Conservation (phyloP, 2,329 filamentous ascomycete species). For the Metarhizium guizhouense region DNA sequence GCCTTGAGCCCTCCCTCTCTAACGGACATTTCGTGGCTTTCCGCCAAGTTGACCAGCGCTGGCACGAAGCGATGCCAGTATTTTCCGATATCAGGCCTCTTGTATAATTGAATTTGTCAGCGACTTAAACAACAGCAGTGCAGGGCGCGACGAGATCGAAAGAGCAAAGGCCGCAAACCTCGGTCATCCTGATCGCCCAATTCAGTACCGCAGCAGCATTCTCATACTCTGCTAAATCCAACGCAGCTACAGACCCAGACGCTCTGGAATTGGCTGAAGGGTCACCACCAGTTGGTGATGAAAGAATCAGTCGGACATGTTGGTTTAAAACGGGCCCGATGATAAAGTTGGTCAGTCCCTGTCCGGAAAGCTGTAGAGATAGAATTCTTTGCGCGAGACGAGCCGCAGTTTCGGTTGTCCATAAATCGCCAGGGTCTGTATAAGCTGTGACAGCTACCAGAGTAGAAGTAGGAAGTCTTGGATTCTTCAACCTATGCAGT, state of each 20-base stretch:
- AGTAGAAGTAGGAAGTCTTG: constrained; percentile 8
- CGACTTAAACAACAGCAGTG: not conserved
- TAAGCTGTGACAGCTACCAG: constrained; percentile 24
- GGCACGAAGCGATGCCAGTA: constrained; percentile 64
- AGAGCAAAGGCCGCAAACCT: constrained; percentile 2
- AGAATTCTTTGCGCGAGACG: constrained; percentile 24
- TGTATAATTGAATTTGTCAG: not conserved
- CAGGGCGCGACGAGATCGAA: not conserved
- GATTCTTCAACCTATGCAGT: constrained; percentile 2
- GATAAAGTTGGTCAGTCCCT: constrained; percentile 29
- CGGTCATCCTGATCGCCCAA: constrained; percentile 6
- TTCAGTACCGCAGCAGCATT: constrained; percentile 1
- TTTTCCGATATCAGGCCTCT: constrained; percentile 10
- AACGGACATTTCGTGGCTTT: constrained; percentile 47
- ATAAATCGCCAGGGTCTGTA: constrained; percentile 23
- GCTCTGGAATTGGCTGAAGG: not conserved
- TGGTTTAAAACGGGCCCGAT: constrained; percentile 48
- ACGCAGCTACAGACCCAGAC: not conserved
- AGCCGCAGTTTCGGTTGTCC: constrained; percentile 26
- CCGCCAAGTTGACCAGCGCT: constrained; percentile 58
- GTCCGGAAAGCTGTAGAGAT: constrained; percentile 13
- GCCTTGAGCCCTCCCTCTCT: constrained; percentile 48
- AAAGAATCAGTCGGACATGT: constrained; percentile 41
- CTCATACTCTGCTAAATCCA: not conserved
- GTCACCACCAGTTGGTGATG: not conserved